Percentiles rank a stretch among this genome's conserved stretches.
Conservation (phyloP, 495 filamentous ascomycete genomes). For the Aspergillus cristatus region DNA sequence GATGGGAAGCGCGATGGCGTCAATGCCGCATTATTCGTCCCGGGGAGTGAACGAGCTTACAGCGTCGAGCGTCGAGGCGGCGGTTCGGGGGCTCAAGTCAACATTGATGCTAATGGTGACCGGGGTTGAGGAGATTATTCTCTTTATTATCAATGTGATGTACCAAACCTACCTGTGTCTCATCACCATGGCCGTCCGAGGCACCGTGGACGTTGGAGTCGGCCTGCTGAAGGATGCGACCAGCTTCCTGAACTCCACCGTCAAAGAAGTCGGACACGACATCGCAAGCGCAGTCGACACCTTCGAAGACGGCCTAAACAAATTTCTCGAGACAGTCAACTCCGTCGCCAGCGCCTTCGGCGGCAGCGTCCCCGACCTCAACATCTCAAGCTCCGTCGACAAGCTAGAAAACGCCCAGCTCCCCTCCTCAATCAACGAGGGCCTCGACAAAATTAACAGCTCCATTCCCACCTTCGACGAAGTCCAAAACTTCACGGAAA, state of each 20-base stretch:
- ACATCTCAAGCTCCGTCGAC: slow-evolving; percentile 50
- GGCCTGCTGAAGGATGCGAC: slow-evolving; percentile 60
- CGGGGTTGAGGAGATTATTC: slow-evolving; percentile 73
- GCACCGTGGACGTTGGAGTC: slow-evolving; percentile 61
- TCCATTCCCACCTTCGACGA: slow-evolving; percentile 76
- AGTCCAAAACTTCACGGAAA: slow-evolving; percentile 67
- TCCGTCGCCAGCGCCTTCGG: slow-evolving; percentile 21
- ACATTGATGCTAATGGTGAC: slow-evolving; percentile 71
- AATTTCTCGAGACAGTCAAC: slow-evolving; percentile 40
- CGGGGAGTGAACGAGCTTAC: slow-evolving; percentile 80
- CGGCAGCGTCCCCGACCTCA: slow-evolving; percentile 39
- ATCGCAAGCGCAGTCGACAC: slow-evolving; percentile 44
- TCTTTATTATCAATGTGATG: slow-evolving; percentile 85
- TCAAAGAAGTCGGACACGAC: slow-evolving; percentile 54
- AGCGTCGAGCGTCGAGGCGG: slow-evolving; percentile 64
- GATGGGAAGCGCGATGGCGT: slow-evolving; percentile 90
- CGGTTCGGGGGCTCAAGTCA: slow-evolving; percentile 64
- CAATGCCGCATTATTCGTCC: slow-evolving; percentile 91
- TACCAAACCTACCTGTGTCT: slow-evolving; percentile 83
- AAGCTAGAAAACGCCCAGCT: slow-evolving; percentile 63
- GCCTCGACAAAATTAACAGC: slow-evolving; percentile 57
- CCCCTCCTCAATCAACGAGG: slow-evolving; percentile 51
- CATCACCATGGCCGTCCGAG: slow-evolving; percentile 68
- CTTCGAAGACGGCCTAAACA: slow-evolving; percentile 56
- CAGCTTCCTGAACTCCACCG: slow-evolving; percentile 62